Percentiles rank a stretch among this genome's conserved stretches.
phyloP scores from a whole-genome alignment of 2,329 filamentous ascomycete genomes.

The Talaromyces atroroseus region DNA sequence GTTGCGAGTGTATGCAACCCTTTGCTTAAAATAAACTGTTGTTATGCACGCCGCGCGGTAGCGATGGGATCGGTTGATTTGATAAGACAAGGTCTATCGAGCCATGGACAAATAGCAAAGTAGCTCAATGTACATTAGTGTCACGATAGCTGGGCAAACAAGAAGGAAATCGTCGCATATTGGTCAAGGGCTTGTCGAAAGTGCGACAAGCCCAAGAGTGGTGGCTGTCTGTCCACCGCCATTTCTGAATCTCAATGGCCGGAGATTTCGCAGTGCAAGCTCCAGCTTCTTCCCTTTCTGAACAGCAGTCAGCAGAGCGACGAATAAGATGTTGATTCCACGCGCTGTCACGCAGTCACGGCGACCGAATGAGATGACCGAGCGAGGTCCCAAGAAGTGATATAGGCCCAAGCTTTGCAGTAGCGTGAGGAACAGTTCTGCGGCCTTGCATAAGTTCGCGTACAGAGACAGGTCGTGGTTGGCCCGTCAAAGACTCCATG shows the following conservation, averaged over 20 bases:
- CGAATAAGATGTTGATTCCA: constrained; percentile 9
- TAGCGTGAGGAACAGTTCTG: constrained; percentile 13
- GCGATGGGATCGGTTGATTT: constrained; percentile 8
- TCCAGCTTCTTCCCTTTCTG: constrained; percentile 2
- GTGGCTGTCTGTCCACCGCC: constrained; percentile 1
- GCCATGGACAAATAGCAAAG: constrained; percentile 7
- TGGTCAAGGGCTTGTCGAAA: constrained; percentile 1
- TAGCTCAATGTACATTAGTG: constrained; percentile 9
- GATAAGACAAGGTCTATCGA: background rate
- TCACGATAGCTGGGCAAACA: constrained; percentile 7
- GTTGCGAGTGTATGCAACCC: constrained; percentile 2
- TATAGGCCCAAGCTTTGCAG: constrained; percentile 13
- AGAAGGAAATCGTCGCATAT: constrained; percentile 5
- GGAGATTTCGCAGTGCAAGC: background rate
- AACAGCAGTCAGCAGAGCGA: constrained; percentile 4
- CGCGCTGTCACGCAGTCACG: background rate
- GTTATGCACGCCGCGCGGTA: background rate
- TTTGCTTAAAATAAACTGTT: constrained; percentile 7
- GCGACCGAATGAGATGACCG: constrained; percentile 11
- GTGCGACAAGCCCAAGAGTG: background rate
- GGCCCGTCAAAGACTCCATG: background rate
- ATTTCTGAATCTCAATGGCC: constrained; percentile 5
- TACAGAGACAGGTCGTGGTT: background rate
- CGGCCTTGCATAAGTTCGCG: constrained; percentile 1
- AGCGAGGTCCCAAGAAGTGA: constrained; percentile 9